phyloP scores from a whole-genome alignment of 257 asterid species.

The Verbascum thapsus region DNA sequence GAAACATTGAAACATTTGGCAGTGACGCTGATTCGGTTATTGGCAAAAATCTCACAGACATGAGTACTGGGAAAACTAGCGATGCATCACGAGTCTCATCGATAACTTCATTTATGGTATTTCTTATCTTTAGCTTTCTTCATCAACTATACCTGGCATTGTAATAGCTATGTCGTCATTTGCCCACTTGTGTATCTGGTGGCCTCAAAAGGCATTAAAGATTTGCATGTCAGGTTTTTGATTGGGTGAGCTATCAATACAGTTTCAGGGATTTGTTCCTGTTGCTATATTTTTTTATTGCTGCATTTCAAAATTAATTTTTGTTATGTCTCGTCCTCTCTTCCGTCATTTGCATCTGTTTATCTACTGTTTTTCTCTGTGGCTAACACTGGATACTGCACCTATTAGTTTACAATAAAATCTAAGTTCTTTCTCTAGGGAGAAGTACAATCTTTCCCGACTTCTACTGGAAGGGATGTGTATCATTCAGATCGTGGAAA shows the following conservation, averaged over 20 bases:
- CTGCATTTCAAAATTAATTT: neutral
- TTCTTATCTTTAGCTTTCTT: neutral
- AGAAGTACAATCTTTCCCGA: constrained; percentile 36
- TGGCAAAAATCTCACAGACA: constrained; percentile 33
- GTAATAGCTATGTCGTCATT: neutral
- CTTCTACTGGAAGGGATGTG: constrained; percentile 34
- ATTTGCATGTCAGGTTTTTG: too few relatives aligned
- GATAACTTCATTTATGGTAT: constrained; percentile 40
- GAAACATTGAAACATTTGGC: constrained; percentile 54
- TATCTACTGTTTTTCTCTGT: neutral
- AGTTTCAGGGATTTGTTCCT: neutral
- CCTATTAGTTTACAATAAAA: neutral
- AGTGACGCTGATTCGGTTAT: constrained; percentile 33
- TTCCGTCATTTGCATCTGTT: neutral
- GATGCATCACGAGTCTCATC: constrained; percentile 32
- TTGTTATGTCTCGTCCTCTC: too few relatives aligned
- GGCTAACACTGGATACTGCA: neutral
- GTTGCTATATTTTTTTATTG: neutral
- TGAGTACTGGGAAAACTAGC: constrained; percentile 27
- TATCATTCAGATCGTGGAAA: constrained; percentile 38
- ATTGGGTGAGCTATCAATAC: neutral
- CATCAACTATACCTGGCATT: neutral
- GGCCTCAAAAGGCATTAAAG: too few relatives aligned
- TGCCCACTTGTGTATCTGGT: neutral
- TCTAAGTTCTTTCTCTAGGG: constrained; percentile 32